Evolutionary conservation across 768 basidiomycete genomes (phyloP), one percentile per base, ranked within the genome.

Genomic region (Suillus fuscotomentosus): DNA sequence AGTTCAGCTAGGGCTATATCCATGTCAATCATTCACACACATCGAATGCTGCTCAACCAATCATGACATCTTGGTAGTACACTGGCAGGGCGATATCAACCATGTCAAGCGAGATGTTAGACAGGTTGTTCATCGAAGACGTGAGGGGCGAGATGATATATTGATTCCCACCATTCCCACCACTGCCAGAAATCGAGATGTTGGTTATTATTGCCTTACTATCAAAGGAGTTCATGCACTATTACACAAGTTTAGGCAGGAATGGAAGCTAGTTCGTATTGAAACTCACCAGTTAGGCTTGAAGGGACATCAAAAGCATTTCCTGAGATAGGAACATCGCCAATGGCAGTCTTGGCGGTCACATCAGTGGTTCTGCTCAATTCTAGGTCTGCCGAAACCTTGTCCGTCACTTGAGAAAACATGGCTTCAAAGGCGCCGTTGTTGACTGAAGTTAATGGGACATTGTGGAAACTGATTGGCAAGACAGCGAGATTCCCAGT

Each of bases 401-500:
- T 76, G 45, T 89, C 81, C 0, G 88, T 88, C 24, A 88, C 87
- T 24, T 73, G 83, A 0, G 86, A 82, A 62, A 91, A 86, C 75
- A 91, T 79, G 17, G 77, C 73, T 27, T 78, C 74, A 71, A 90
- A 90, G 0, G 81, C 86, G 6, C 66, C 80, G 47, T 85, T 73
- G 64, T 88, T 80, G 57, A 88, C 77, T 3, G 89, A 83, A 60
- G 78, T 77, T 11, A 91, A 73, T n/a, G 84, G 84, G 43, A 83
- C 73, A 61, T 90, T 72, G 6, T 81, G 71, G 78, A 88, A 91
- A 22, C 80, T 77, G 57, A 91, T 84, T 2, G 78, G 76, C 53
- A 91, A 81, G 60, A 84, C 78, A 4, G 82, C 90, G n/a, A 83
- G 62, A 67, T 89, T 88, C 31, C 90, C 89, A 0, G 88, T 91